Evolutionary conservation across 257 asterid genomes (phyloP).

Genomic region (Capsicum rhomboideum): DNA sequence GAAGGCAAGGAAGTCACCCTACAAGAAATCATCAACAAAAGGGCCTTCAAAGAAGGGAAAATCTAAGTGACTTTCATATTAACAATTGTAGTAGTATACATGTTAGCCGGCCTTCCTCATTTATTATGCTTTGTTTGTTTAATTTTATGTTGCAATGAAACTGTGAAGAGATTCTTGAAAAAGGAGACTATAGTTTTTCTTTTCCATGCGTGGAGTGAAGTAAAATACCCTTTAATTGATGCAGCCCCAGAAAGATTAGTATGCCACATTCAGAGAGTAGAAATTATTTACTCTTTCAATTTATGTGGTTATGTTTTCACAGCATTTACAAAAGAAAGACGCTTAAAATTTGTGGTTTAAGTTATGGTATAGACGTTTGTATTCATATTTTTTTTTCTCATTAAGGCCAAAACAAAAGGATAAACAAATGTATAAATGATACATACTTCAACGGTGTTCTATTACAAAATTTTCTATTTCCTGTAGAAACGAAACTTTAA

Average conservation of each 20-base stretch:
- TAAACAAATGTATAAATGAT: too few species aligned
- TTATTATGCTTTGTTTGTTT: background rate
- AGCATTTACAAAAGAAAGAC: too few species aligned
- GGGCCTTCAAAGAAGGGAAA: constrained; percentile 35
- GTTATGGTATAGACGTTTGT: too few species aligned
- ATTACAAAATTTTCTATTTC: too few species aligned
- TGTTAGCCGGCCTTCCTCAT: background rate
- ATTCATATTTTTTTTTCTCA: too few species aligned
- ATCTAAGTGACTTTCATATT: constrained; percentile 33
- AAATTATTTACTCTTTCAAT: too few species aligned
- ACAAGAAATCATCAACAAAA: constrained; percentile 25
- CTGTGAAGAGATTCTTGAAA: background rate
- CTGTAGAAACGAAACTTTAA: too few species aligned
- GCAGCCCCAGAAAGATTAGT: background rate
- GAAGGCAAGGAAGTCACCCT: constrained; percentile 57
- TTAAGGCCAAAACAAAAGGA: too few species aligned
- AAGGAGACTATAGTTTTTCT: background rate
- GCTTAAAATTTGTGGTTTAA: too few species aligned
- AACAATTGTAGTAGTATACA: background rate
- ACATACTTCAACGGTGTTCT: too few species aligned
- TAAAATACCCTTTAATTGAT: background rate
- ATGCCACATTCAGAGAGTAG: too few species aligned
- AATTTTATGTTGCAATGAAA: background rate
- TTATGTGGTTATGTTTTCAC: too few species aligned
- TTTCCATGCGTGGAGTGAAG: background rate